A percentile compares a stretch with the other conserved stretches of the same genome.
Conservation (phyloP, 768 basidiomycete genomes). For the Mrakia hoshinonis region DNA sequence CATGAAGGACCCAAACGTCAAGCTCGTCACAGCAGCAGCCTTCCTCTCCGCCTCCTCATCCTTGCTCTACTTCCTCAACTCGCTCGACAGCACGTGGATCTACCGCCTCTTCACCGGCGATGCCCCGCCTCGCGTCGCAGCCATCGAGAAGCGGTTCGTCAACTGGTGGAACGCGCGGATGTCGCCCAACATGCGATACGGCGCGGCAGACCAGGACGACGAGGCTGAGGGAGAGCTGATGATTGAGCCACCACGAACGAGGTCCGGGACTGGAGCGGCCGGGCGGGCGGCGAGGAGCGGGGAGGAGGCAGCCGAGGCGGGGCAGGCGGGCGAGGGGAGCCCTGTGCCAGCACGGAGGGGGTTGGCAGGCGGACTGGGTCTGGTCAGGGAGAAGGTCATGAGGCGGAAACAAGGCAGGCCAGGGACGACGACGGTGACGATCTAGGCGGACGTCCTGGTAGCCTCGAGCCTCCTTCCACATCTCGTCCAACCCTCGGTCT, state of each 20-base stretch:
- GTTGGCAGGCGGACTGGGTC: not conserved
- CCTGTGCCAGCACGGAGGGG: not conserved
- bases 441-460: not conserved
- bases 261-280: not conserved
- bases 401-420: not conserved
- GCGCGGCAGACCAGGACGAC: not conserved
- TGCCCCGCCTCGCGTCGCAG: not conserved
- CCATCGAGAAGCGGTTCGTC: not conserved
- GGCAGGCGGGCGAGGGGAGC: not conserved
- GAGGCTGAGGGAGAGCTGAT: constrained; percentile 1
- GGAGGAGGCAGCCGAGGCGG: not conserved
- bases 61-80: not conserved
- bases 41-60: constrained; percentile 2
- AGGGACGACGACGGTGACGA: not conserved
- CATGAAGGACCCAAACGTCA: not conserved
- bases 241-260: not conserved
- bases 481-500: not conserved
- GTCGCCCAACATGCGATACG: too few relatives aligned
- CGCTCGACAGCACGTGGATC: not conserved
- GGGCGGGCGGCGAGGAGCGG: not conserved
- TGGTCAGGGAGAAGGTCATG: not conserved
- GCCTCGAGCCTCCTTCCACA: too few relatives aligned
- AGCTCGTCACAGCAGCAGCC: constrained; percentile 3
- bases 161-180: not conserved
- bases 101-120: constrained; percentile 1